Evolutionary conservation across 306 rosid species (phyloP).

Genomic region (Trichosanthes truncata): DNA sequence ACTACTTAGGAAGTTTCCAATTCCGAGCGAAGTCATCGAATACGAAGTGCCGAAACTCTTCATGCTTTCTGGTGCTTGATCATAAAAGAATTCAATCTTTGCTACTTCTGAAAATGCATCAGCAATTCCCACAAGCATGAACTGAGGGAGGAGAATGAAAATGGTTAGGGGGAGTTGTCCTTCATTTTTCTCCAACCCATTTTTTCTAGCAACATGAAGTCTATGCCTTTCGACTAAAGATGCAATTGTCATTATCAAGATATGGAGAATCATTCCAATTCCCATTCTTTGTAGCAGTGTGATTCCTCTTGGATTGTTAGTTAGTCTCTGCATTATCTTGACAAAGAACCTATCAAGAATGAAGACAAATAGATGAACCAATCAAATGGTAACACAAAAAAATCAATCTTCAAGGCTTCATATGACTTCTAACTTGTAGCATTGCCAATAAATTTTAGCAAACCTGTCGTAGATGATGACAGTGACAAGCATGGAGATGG

Average conservation of each 20-base stretch:
- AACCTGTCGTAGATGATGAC: conserved; percentile 60
- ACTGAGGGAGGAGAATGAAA: conserved; percentile 73
- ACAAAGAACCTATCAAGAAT: conserved; percentile 34
- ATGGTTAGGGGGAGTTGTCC: conserved; percentile 66
- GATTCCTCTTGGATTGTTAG: conserved; percentile 78
- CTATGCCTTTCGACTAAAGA: conserved; percentile 55
- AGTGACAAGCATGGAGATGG: conserved; percentile 58
- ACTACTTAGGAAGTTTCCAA: conserved; percentile 74
- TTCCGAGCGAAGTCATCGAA: conserved; percentile 56
- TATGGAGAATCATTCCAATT: conserved; percentile 65
- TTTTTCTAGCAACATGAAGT: conserved; percentile 39
- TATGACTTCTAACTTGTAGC: neutral
- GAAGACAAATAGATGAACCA: no score
- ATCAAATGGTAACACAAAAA: no score
- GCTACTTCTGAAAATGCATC: conserved; percentile 78
- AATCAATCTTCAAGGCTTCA: neutral
- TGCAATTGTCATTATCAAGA: conserved; percentile 50
- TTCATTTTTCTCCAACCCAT: conserved; percentile 24
- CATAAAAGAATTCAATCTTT: conserved; percentile 79
- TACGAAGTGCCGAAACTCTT: conserved; percentile 80
- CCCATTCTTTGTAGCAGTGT: conserved; percentile 80
- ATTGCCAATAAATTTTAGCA: neutral
- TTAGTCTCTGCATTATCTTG: conserved; percentile 42
- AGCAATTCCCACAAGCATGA: conserved; percentile 61
- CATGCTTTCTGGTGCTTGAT: conserved; percentile 86